Conservation (phyloP, 805 yeast species). For the Starmerella floricola region DNA sequence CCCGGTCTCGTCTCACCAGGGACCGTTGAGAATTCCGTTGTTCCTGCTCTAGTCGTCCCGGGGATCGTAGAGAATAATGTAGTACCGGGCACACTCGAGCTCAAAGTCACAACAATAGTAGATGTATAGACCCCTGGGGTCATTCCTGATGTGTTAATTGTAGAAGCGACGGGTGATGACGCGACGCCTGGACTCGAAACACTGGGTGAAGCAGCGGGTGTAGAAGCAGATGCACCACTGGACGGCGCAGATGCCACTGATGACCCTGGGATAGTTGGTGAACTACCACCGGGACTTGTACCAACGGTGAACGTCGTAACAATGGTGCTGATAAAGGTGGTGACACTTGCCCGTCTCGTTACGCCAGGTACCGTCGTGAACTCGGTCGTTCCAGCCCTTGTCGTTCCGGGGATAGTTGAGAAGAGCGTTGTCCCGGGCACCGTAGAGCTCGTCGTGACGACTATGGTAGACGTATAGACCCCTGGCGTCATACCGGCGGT, state of each 20-base stretch:
- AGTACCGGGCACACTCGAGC: conserved; percentile 1
- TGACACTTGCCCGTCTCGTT: too few species aligned
- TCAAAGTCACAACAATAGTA: conserved; percentile 1
- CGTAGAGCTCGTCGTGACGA: background rate
- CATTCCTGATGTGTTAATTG: conserved; percentile 1
- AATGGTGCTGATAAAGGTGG: background rate
- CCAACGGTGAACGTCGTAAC: background rate
- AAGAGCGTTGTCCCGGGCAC: conserved; percentile 6
- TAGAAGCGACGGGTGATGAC: background rate
- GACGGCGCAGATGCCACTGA: too few species aligned
- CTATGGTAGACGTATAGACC: conserved; percentile 4
- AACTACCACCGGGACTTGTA: background rate
- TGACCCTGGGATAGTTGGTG: too few species aligned
- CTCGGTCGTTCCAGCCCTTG: conserved; percentile 15
- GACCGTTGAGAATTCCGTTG: conserved; percentile 6
- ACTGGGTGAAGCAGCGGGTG: background rate
- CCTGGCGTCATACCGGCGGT: conserved; percentile 6
- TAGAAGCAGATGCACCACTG: background rate
- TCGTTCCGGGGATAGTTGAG: conserved; percentile 17
- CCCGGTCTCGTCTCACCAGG: conserved; percentile 1
- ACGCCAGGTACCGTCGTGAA: background rate
- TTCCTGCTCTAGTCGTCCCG: conserved; percentile 15
- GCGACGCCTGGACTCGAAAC: background rate
- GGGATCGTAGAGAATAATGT: conserved; percentile 15
- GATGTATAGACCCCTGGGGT: conserved; percentile 8